Conservation (phyloP, 1,139 yeast genomes). For the Hanseniaspora gamundiae region DNA sequence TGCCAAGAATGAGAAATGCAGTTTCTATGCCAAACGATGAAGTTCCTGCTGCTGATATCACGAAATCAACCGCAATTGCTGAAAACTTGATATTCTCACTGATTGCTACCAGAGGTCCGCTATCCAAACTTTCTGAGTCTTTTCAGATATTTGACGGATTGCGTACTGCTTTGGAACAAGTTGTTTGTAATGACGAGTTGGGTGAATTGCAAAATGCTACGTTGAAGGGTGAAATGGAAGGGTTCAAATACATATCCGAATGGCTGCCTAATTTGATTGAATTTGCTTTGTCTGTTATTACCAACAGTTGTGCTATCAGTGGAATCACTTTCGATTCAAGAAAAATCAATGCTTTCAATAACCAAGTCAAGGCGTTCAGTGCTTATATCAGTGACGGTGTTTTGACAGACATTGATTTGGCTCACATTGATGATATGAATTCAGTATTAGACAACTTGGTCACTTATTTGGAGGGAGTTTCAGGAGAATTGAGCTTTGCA, state of each 20-base stretch:
- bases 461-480: constrained; percentile 24
- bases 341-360: background rate
- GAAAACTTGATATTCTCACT: constrained; percentile 57
- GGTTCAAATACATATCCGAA: constrained; percentile 11
- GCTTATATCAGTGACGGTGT: background rate
- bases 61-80: constrained; percentile 65
- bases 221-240: constrained; percentile 5
- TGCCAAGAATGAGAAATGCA: constrained; percentile 67
- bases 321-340: background rate
- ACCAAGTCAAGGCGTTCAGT: constrained; percentile 4
- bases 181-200: constrained; percentile 12
- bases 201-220: constrained; percentile 9
- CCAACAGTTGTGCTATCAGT: constrained; percentile 16
- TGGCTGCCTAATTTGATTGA: constrained; percentile 43
- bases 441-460: constrained; percentile 6
- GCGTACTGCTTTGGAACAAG: constrained; percentile 13
- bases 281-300: constrained; percentile 31
- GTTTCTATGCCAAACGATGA: constrained; percentile 43
- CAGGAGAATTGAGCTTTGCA: constrained; percentile 14
- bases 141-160: constrained; percentile 13
- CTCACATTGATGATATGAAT: constrained; percentile 17
- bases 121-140: constrained; percentile 26
- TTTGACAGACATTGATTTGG: constrained; percentile 9
- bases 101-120: constrained; percentile 38
- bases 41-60: constrained; percentile 56